These are phyloP conservation scores for Geosmithia putterillii DNA, from an alignment of 2,329 filamentous ascomycete species.

Conservation along the genomic window DNA sequence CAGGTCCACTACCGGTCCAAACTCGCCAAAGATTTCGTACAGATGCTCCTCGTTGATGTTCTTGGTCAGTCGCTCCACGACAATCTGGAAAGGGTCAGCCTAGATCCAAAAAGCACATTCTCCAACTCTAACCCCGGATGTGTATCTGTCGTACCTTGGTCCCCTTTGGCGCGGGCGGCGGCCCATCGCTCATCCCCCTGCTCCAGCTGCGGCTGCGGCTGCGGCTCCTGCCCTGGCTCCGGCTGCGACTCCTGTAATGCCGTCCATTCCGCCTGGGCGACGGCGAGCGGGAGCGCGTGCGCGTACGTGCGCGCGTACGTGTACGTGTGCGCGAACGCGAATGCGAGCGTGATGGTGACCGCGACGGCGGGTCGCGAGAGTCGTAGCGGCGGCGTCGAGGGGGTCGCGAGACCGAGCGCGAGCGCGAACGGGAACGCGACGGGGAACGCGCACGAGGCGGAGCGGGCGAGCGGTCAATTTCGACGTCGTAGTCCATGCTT, in stretches of 20 bases:
- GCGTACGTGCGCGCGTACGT: slow-evolving; percentile 17
- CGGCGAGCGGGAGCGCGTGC: slow-evolving; percentile 16
- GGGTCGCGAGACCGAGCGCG: slow-evolving; percentile 14
- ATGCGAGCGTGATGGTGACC: slow-evolving; percentile 18
- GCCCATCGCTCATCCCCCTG: slow-evolving; percentile 21
- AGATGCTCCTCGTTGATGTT: slow-evolving; percentile 86
- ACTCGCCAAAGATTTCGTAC: slow-evolving; percentile 81
- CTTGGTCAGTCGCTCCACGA: slow-evolving; percentile 90
- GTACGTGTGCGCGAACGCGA: slow-evolving; percentile 21
- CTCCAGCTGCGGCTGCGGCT: slow-evolving; percentile 16
- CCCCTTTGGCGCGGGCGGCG: slow-evolving; percentile 22
- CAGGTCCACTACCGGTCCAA: slow-evolving; percentile 74
- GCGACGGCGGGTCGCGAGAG: slow-evolving; percentile 6
- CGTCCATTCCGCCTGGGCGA: slow-evolving; percentile 19
- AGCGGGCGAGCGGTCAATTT: background rate
- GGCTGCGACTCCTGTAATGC: slow-evolving; percentile 13
- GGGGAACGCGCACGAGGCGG: background rate
- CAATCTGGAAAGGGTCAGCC: slow-evolving; percentile 48
- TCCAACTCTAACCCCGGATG: too few species aligned
- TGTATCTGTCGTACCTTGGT: slow-evolving; percentile 43
- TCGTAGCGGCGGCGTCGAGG: background rate
- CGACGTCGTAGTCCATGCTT: too few species aligned
- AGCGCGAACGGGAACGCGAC: slow-evolving; percentile 13
- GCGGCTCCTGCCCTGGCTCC: slow-evolving; percentile 10
- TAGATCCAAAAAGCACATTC: too few species aligned